Base-by-base conservation (phyloP, 495 filamentous ascomycete genomes). In the Trichoderma asperelloides region DNA sequence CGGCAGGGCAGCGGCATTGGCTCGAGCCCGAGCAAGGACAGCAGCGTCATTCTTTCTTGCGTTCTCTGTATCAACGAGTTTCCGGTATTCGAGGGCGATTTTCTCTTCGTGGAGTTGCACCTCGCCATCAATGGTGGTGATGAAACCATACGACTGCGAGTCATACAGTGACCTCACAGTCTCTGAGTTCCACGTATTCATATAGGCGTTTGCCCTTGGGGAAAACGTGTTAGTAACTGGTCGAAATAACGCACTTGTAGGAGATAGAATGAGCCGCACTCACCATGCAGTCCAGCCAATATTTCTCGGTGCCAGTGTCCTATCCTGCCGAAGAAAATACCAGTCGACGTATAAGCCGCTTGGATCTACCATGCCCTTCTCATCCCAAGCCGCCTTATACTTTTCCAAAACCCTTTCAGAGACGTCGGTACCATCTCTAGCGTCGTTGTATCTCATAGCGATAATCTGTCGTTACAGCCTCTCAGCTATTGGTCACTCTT, bases 371-470 rank as follows among this genome's bases (percentile, higher is more conserved):
- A 73, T 71, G 12, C 68, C 66, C 65, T 72, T 75, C 4, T 55
- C 41, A 23, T 67, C 69, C 74, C 70, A 74, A 12, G 75, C 75
- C 0, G 43, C 66, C 66, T 63, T 70, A 39, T 78, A 78, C 28
- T 78, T 78, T 27, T 66, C 41, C 27, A 78, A 64, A 15, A 77
- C 51, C 7, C 66, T 69, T 0, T 67, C 57, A 6, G 69, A 65
- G 5, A 70, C 64, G 9, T 71, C 70, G 3, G 72, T 75, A 7
- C 72, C 72, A 37, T 77, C 69, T 16, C 70, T 68, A 23, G 74
- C 68, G 62, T 77, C 72, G 64, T 77, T 77, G 49, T 73, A 75
- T 18, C 70, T 68, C 51, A 76, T 70, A 3, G 75, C 74, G 40
- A 78, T 73, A 30, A 77, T 69, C 75, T 78, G 62, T 51, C 16